phyloP scores from a whole-genome alignment of 495 filamentous ascomycete genomes.

The Hypomontagnella submonticulosa region DNA sequence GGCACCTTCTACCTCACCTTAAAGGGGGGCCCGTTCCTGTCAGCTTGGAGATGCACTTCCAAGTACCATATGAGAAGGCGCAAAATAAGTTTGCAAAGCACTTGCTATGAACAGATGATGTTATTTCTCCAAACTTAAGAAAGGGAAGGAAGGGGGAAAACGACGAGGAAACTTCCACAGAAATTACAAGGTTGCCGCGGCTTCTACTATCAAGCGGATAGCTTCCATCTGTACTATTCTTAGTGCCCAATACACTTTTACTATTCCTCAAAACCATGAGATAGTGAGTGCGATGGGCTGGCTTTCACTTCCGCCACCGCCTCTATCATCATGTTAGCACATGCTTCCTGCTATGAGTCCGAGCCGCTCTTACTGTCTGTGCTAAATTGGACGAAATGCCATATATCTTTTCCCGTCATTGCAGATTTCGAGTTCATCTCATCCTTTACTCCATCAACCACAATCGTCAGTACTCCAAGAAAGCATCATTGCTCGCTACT shows the following conservation, averaged over 20 bases:
- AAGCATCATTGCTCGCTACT: constrained; percentile 17
- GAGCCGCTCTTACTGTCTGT: constrained; percentile 4
- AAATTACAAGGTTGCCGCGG: not conserved
- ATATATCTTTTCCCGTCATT: not conserved
- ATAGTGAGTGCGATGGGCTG: not conserved
- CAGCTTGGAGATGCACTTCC: too few species aligned
- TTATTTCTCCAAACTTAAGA: too few species aligned
- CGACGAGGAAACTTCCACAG: not conserved
- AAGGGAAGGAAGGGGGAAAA: not conserved
- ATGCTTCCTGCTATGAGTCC: constrained; percentile 7
- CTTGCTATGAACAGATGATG: too few species aligned
- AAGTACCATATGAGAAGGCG: too few species aligned
- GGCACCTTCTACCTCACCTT: too few species aligned
- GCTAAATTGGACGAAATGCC: not conserved
- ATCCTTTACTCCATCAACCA: constrained; percentile 22
- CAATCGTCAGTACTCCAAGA: constrained; percentile 12
- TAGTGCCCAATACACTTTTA: constrained; percentile 1
- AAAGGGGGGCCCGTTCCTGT: too few species aligned
- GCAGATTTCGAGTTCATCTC: not conserved
- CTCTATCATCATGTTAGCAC: not conserved
- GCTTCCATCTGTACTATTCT: not conserved
- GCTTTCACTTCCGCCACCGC: not conserved
- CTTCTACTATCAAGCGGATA: not conserved
- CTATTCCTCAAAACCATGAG: not conserved
- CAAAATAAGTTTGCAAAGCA: too few species aligned